Percentiles rank a stretch among this genome's conserved stretches.
Conservation (phyloP, 2,329 filamentous ascomycete genomes). For the Cercospora sp. region DNA sequence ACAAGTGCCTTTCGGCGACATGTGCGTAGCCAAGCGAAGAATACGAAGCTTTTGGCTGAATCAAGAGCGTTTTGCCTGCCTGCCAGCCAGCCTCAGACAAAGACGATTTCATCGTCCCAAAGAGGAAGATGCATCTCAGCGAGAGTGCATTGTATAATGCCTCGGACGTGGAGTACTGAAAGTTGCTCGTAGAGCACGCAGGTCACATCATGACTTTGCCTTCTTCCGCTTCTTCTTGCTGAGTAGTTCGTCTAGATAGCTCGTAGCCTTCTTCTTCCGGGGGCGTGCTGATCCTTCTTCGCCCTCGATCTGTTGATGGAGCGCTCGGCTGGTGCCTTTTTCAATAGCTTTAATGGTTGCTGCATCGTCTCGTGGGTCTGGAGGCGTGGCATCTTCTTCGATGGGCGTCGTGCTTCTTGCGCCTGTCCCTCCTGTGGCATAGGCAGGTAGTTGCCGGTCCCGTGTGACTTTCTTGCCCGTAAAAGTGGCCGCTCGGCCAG, state of each 20-base stretch:
- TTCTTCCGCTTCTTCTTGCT: constrained; percentile 54
- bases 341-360: constrained; percentile 17
- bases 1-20: not conserved
- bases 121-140: not conserved
- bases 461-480: constrained; percentile 25
- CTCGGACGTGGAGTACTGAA: not conserved
- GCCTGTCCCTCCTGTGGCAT: constrained; percentile 5
- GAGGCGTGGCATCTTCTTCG: constrained; percentile 20
- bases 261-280: constrained; percentile 30
- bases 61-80: not conserved
- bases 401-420: constrained; percentile 9
- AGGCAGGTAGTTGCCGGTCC: constrained; percentile 19
- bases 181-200: not conserved
- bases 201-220: constrained; percentile 5
- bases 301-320: constrained; percentile 5
- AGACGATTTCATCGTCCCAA: not conserved
- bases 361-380: constrained; percentile 18
- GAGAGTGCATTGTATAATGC: not conserved
- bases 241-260: constrained; percentile 57
- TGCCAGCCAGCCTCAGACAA: not conserved
- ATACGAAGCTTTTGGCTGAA: not conserved
- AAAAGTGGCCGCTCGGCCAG: constrained; percentile 31
- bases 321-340: constrained; percentile 1
- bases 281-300: constrained; percentile 19
- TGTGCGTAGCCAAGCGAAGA: not conserved